Base-by-base conservation (phyloP, 179 eudicot species). In the Silene noctiflora region DNA sequence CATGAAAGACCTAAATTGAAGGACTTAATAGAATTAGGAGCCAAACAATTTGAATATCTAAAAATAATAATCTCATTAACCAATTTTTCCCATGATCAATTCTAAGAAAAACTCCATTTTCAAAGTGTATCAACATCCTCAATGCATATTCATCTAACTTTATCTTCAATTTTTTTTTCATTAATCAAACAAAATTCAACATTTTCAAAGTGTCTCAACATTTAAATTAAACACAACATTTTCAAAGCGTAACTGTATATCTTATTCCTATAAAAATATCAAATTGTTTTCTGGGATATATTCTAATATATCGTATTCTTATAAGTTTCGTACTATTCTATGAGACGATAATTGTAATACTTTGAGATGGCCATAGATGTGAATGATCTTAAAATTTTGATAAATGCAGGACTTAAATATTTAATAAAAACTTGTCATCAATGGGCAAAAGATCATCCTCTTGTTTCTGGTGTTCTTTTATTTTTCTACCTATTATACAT, bases 401-500 rank as follows among this genome's bases (percentile, higher is more conserved):
- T 84, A 29, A 67, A 72, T 61, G 80, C 77, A 80, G 42, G 86
- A 63, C 39, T 86, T 59, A 81, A 82, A 35, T 59, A 82, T 80
- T 78, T 82, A 9, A 63, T 77, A 13, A 78, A 67, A 65, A 83
- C 84, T 56, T 86, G 85, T 69, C 62, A 59, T 64, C 75, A 76
- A 71, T 81, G 81, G 67, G 77, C 80, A 46, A 83, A 79, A 75
- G 82, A 83, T 39, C 80, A 85, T 64, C 95, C 97, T 60, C 24
- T 82, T 25, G 77, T 83, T 75, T 81, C 86, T n/a, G 70, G 73
- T 56, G 76, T 83, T 53, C 21, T 86, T 75, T 73, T 85, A 2
- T 79, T 80, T 67, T 78, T 84, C 66, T 81, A 87, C 66, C 72
- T 90, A 65, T 62, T 86, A 27, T 91, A 90, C 79, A 35, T 84